Percentiles rank a stretch among this genome's conserved stretches.
Evolutionary conservation across 441 rosid genomes (phyloP).

Genomic region (California macrophylla): DNA sequence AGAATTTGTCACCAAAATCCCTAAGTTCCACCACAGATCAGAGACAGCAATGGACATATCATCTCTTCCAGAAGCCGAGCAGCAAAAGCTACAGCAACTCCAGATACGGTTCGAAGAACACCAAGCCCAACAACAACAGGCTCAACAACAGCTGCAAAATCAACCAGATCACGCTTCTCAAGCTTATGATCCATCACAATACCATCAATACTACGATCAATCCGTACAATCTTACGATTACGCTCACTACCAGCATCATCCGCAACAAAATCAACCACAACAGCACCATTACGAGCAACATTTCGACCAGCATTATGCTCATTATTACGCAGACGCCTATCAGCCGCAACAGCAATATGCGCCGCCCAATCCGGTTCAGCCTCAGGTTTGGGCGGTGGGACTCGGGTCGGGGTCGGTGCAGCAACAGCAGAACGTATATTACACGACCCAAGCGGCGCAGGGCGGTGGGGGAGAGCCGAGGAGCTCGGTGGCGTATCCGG

Average conservation of each 20-base stretch:
- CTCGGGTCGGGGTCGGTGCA: background rate
- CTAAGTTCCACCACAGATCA: background rate
- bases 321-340: constrained; percentile 10
- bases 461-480: constrained; percentile 1
- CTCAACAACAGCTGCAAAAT: constrained; percentile 1
- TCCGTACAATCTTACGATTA: constrained; percentile 13
- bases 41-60: constrained; percentile 14
- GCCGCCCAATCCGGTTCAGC: background rate
- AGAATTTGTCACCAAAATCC: background rate
- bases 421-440: background rate
- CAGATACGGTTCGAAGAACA: constrained; percentile 8
- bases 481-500: constrained; percentile 15
- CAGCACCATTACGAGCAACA: constrained; percentile 3
- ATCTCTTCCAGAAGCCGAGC: constrained; percentile 17
- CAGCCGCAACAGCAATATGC: constrained; percentile 11
- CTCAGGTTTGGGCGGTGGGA: background rate
- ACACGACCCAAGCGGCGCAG: background rate
- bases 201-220: background rate
- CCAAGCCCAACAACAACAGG: constrained; percentile 3
- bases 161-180: constrained; percentile 13
- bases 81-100: background rate
- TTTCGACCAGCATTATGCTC: constrained; percentile 9
- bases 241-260: constrained; percentile 12
- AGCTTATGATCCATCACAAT: constrained; percentile 5
- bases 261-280: constrained; percentile 4